These are phyloP conservation scores for Candida sphagnicola DNA, from an alignment of 805 yeast species.

Conservation along the genomic window DNA sequence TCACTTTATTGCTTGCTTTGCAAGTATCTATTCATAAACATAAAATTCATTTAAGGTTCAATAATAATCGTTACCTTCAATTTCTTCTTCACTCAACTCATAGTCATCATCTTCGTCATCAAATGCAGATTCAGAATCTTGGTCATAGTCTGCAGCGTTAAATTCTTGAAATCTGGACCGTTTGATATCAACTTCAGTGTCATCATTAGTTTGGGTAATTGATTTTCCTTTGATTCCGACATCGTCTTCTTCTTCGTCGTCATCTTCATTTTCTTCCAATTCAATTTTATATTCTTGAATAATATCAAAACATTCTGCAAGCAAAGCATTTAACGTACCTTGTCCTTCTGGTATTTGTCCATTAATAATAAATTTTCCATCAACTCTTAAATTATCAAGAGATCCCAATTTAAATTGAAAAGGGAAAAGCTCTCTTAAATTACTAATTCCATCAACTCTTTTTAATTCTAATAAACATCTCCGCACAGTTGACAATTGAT, in stretches of 20 bases:
- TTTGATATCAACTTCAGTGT: conserved; percentile 38
- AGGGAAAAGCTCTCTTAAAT: conserved; percentile 88
- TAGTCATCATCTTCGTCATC: conserved; percentile 32
- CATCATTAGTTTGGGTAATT: conserved; percentile 34
- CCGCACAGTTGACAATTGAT: conserved; percentile 88
- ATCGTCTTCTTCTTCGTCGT: conserved; percentile 11
- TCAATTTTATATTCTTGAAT: conserved; percentile 87
- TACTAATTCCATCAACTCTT: conserved; percentile 87
- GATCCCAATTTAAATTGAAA: conserved; percentile 92
- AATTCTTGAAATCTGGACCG: conserved; percentile 40
- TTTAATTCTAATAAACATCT: conserved; percentile 86
- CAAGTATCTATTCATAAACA: background rate
- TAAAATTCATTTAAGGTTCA: conserved; percentile 8
- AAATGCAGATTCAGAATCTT: conserved; percentile 30
- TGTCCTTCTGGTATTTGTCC: conserved; percentile 97
- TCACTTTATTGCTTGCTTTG: background rate
- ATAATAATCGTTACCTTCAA: conserved; percentile 42
- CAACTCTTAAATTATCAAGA: conserved; percentile 78
- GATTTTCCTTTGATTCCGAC: conserved; percentile 1
- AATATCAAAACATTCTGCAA: conserved; percentile 93
- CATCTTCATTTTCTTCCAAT: conserved; percentile 58
- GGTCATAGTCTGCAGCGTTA: conserved; percentile 44
- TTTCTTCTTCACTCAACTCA: conserved; percentile 17
- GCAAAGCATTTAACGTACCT: conserved; percentile 84
- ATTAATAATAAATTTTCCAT: conserved; percentile 88